These are phyloP conservation scores for Talaromyces sp. DNA, from an alignment of 2,329 filamentous ascomycete genomes.

Conservation along the genomic window DNA sequence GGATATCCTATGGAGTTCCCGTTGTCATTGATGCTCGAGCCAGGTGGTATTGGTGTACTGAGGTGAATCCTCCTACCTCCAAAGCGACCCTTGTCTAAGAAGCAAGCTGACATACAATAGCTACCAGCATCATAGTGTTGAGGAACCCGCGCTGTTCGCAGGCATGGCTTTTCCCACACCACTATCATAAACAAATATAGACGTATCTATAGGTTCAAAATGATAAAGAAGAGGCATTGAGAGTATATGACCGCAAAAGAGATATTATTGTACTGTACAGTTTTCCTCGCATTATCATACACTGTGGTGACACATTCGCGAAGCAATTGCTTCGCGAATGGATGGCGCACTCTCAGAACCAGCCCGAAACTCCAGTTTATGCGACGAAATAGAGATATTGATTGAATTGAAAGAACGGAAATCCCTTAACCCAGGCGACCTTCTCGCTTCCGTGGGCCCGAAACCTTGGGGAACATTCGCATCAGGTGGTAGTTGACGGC, in stretches of 20 bases:
- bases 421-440: constrained; percentile 32
- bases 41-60: constrained; percentile 43
- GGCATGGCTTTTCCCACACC: constrained; percentile 39
- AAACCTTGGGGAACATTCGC: constrained; percentile 70
- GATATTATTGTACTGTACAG: constrained; percentile 17
- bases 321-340: not conserved
- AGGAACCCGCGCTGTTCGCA: constrained; percentile 41
- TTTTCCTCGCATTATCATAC: constrained; percentile 14
- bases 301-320: constrained; percentile 5
- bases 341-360: constrained; percentile 9
- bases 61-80: constrained; percentile 27
- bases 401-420: not conserved
- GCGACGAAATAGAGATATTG: constrained; percentile 8
- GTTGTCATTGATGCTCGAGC: constrained; percentile 44
- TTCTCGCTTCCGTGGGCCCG: constrained; percentile 66
- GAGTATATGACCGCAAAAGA: constrained; percentile 4
- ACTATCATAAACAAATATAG: not conserved
- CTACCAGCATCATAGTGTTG: constrained; percentile 38
- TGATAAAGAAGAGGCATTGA: not conserved
- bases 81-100: not conserved
- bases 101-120: constrained; percentile 20
- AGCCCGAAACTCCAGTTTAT: constrained; percentile 16
- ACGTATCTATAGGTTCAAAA: not conserved
- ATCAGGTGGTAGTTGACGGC: constrained; percentile 88
- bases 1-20: constrained; percentile 40